phyloP scores from a whole-genome alignment of 257 asterid genomes.

The Solanum clarkiae region DNA sequence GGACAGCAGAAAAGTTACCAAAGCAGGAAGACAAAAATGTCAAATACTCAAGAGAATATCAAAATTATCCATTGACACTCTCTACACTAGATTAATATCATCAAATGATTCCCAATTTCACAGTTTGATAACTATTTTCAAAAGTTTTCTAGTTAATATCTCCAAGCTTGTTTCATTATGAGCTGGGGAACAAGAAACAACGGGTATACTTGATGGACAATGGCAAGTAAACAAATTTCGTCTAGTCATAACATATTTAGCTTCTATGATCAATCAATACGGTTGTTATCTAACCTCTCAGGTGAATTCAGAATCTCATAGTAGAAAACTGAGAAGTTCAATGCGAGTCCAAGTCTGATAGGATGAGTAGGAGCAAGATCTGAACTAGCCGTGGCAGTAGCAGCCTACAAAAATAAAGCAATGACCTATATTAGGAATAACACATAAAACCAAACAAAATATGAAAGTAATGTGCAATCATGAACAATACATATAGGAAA shows the following conservation, averaged over 20 bases:
- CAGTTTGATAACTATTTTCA: neutral
- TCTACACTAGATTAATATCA: neutral
- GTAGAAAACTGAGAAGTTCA: constrained; percentile 69
- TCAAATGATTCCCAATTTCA: neutral
- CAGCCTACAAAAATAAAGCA: constrained; percentile 42
- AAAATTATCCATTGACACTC: neutral
- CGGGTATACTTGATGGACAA: neutral
- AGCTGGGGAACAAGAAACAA: neutral
- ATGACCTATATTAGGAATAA: neutral
- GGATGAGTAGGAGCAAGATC: constrained; percentile 77
- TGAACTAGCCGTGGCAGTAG: constrained; percentile 45
- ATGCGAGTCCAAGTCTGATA: constrained; percentile 61
- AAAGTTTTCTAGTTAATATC: neutral
- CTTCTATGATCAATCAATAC: neutral
- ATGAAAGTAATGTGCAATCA: neutral
- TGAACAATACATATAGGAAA: neutral
- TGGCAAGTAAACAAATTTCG: neutral
- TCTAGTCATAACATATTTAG: neutral
- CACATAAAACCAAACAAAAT: neutral
- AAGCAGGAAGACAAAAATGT: neutral
- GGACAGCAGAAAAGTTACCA: neutral
- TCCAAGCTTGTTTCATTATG: neutral
- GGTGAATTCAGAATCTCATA: constrained; percentile 75
- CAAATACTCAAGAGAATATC: neutral
- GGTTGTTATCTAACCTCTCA: constrained; percentile 34